Evolutionary conservation across 805 yeast species (phyloP), one percentile per base, ranked within the genome.

Genomic region (Pichia paraexigua): DNA sequence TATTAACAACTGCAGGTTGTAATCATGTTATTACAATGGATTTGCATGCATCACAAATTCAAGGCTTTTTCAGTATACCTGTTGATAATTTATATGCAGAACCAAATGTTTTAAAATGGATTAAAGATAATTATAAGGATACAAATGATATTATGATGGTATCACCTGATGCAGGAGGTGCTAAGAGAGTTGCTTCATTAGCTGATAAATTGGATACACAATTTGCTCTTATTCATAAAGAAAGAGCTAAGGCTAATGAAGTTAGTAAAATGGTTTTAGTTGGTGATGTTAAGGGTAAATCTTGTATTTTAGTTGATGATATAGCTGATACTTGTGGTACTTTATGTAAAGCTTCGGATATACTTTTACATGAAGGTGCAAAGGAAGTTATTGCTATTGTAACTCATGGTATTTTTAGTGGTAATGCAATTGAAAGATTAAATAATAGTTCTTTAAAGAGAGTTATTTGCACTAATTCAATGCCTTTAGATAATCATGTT

Each of bases 241-340:
- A 92, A 72, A 81, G 99, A 64, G 92, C 88, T 46, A 81, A 85
- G 63, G 97, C 98, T 46, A 92, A 92, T 65, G 98, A 92, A 71
- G 96, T 92, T 12, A 83, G 94, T 18, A 77, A 87, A 60, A 92
- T 92, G 99, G 96, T 92, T 25, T 75, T 92, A 35, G 98, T 92
- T 43, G 99, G 99, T 57, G 97, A 91, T 67, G 99, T 92, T 41
- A 71, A 80, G 3, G 81, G 82, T 53, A 89, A 87, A 67, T 78
- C 83, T 6, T 91, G 97, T 69, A 75, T 94, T 24, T 72, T 92
- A 56, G 87, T 92, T 35, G 99, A 92, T 68, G 99, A 92, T 66
- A 94, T 92, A 95, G 98, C 98, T 40, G 99, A 92, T 65, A 92
- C 99, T 6, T 92, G 98, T 71, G 98, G 99, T 41, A 92, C 99